A percentile compares a stretch with the other conserved stretches of the same genome.
These are phyloP conservation scores for Paxillus rubicundulus DNA, from an alignment of 768 basidiomycete species.

Conservation along the genomic window DNA sequence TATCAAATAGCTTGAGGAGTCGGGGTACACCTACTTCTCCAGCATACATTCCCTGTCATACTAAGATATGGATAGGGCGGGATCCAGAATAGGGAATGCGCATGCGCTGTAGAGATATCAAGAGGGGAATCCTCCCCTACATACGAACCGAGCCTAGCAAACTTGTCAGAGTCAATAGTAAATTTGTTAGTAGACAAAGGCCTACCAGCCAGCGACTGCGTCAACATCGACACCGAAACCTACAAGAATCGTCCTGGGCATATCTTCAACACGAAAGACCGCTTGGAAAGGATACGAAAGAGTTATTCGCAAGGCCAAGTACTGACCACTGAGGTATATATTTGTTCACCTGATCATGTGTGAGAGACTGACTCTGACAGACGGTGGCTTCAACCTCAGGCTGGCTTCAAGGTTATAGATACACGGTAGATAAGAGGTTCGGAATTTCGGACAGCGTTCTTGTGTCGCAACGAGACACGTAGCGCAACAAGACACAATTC, in stretches of 20 bases:
- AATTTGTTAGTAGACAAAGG: background rate
- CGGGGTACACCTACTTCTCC: conserved; percentile 72
- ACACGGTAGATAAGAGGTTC: background rate
- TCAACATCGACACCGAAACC: conserved; percentile 75
- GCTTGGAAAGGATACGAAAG: background rate
- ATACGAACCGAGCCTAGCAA: conserved; percentile 62
- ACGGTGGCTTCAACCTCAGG: too few relatives aligned
- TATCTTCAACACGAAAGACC: conserved; percentile 15
- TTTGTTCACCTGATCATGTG: background rate
- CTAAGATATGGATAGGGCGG: background rate
- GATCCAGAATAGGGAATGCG: background rate
- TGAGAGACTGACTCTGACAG: background rate
- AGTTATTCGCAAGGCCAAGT: background rate
- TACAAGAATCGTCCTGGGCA: conserved; percentile 57
- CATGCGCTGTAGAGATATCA: conserved; percentile 61
- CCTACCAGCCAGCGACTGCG: conserved; percentile 70
- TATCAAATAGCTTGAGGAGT: conserved; percentile 67
- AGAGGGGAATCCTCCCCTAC: conserved; percentile 71
- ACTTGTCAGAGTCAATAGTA: background rate
- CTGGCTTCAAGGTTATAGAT: background rate
- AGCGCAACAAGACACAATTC: too few relatives aligned
- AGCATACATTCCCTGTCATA: conserved; percentile 59
- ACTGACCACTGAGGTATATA: too few relatives aligned
- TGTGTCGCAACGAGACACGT: too few relatives aligned
- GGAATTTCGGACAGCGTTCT: too few relatives aligned